Evolutionary conservation across 257 asterid genomes (phyloP).

Genomic region (Lavandula angustifolia): DNA sequence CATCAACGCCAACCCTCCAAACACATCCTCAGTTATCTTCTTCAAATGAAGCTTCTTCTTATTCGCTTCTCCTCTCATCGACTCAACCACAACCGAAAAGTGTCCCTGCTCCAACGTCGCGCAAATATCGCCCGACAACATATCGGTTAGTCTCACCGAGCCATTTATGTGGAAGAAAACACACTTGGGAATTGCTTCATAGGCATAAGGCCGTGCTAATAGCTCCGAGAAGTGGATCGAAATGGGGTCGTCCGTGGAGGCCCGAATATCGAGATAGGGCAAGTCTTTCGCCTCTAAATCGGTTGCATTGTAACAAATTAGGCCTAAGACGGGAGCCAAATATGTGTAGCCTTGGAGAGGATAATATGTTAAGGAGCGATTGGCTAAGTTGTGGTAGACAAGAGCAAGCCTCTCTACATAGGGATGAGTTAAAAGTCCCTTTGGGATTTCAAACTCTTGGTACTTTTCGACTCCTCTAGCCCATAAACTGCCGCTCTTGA

Average conservation of each 20-base stretch:
- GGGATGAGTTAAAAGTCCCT: slow-evolving; percentile 47
- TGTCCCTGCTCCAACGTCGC: slow-evolving; percentile 66
- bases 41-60: too few species aligned
- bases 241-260: slow-evolving; percentile 56
- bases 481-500: slow-evolving; percentile 69
- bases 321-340: slow-evolving; percentile 64
- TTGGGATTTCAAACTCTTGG: slow-evolving; percentile 60
- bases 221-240: slow-evolving; percentile 48
- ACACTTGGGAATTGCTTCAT: slow-evolving; percentile 46
- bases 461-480: slow-evolving; percentile 44
- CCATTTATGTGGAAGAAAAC: slow-evolving; percentile 52
- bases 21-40: slow-evolving; percentile 44
- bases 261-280: slow-evolving; percentile 44
- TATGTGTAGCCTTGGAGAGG: slow-evolving; percentile 49
- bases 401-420: slow-evolving; percentile 65
- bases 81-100: slow-evolving; percentile 61
- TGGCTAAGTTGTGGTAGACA: slow-evolving; percentile 67
- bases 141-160: slow-evolving; percentile 45
- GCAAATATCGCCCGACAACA: slow-evolving; percentile 47
- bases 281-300: slow-evolving; percentile 48
- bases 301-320: slow-evolving; percentile 68
- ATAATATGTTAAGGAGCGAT: slow-evolving; percentile 48
- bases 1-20: slow-evolving; percentile 53
- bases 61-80: background rate
- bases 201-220: slow-evolving; percentile 37